Conservation (phyloP, 495 filamentous ascomycete genomes). For the Penicillium lagena region DNA sequence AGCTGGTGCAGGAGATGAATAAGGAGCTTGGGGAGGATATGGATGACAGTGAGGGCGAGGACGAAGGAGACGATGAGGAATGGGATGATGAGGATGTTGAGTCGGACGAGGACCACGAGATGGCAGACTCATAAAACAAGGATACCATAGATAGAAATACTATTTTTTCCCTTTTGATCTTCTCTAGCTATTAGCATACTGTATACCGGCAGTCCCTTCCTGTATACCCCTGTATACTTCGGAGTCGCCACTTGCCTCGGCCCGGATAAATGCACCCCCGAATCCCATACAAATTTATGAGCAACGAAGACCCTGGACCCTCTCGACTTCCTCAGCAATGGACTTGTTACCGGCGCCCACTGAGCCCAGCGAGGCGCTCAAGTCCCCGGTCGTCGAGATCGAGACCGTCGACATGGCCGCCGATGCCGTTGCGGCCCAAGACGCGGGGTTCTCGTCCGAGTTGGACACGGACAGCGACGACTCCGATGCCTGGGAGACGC, state of each 20-base stretch:
- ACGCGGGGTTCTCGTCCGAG: slow-evolving; percentile 25
- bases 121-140: slow-evolving; percentile 36
- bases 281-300: slow-evolving; percentile 22
- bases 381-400: slow-evolving; percentile 40
- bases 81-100: slow-evolving; percentile 42
- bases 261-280: slow-evolving; percentile 33
- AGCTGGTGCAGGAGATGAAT: slow-evolving; percentile 52
- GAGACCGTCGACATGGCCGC: slow-evolving; percentile 32
- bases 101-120: slow-evolving; percentile 36
- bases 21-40: slow-evolving; percentile 50
- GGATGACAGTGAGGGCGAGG: slow-evolving; percentile 41
- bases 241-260: slow-evolving; percentile 9
- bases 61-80: slow-evolving; percentile 40
- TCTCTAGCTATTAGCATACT: slow-evolving; percentile 1
- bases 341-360: slow-evolving; percentile 36
- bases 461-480: slow-evolving; percentile 57
- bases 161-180: slow-evolving; percentile 2
- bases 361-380: slow-evolving; percentile 26
- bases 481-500: slow-evolving; percentile 60
- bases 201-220: not conserved
- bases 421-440: slow-evolving; percentile 17
- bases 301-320: too few species aligned
- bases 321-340: slow-evolving; percentile 22
- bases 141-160: not conserved
- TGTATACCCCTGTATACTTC: not conserved